Evolutionary conservation across 2,329 filamentous ascomycete genomes (phyloP), one percentile per base, ranked within the genome.

Genomic region (Fonsecaea pugnacius): DNA sequence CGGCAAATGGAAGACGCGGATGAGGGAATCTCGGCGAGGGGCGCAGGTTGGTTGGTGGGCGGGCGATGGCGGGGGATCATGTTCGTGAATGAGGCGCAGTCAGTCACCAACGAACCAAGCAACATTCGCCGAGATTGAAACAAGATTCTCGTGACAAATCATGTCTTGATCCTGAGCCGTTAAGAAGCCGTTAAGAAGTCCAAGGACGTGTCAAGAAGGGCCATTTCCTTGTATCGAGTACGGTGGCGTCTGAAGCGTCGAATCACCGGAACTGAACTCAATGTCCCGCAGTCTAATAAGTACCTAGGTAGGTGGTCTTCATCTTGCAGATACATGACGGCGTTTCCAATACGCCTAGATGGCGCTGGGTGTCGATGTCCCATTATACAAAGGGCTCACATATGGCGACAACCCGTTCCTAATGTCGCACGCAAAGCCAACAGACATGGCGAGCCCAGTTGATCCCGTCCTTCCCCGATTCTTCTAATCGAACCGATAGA

Each of bases 61-160:
- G 24, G 10, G 38, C 38, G 14, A 38, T 38, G 51, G 51, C 14
- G 27, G 50, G 50, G 51, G 46, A 53, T 27, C 6, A 53, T 32
- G 12, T 9, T n/a, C 6, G 5, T 30, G 32, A 35, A n/a, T 50
- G 55, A 30, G 40, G 55, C 53, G 53, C 53, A 56, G 53, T 40
- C 36, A 27, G 35, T 56, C 53, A 33, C 33, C 33, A 7, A 58
- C 55, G 18, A 48, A 58, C 32, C 24, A 24, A 56, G 59, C 50
- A 62, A 46, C 52, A 62, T 62, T 51, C 59, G 36, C 59, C 51
- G 52, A 62, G 46, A 57, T 32, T 30, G 30, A 33, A 30, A 27
- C 30, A 14, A 36, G 7, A 27, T 7, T 16, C 14, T 21, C 27
- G 40, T 58, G 56, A 58, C 56, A 50, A 58, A 50, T 58, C 40